A percentile compares a stretch with the other conserved stretches of the same genome.
Evolutionary conservation across 768 basidiomycete species (phyloP).

Genomic region (Pleurotus djamor): DNA sequence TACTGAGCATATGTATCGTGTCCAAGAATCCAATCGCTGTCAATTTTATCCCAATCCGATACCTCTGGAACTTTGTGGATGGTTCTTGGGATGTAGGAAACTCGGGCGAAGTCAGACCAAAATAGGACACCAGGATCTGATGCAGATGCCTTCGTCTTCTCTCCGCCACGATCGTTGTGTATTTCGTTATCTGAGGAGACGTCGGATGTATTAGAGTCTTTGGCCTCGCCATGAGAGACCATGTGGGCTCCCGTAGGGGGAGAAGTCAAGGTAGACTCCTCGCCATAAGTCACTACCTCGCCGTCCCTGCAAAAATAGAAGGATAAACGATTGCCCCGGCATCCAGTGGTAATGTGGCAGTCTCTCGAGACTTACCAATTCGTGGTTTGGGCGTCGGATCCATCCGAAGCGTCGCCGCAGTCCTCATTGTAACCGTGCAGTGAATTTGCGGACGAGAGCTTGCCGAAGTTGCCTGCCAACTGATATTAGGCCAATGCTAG

Average conservation of each 20-base stretch:
- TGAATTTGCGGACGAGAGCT: slow-evolving; percentile 41
- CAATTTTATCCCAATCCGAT: slow-evolving; percentile 49
- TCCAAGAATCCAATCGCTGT: slow-evolving; percentile 56
- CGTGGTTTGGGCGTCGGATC: background rate
- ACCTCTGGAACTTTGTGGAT: slow-evolving; percentile 62
- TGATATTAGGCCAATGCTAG: too few species aligned
- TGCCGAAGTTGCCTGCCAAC: slow-evolving; percentile 61
- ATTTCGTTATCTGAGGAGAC: slow-evolving; percentile 6
- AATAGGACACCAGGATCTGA: slow-evolving; percentile 39
- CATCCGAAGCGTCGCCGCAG: background rate
- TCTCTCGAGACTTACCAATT: background rate
- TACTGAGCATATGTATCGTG: slow-evolving; percentile 50
- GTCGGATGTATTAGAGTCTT: background rate
- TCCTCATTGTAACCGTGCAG: slow-evolving; percentile 30
- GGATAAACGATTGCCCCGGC: background rate
- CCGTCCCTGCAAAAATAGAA: slow-evolving; percentile 41
- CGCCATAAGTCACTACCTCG: slow-evolving; percentile 44
- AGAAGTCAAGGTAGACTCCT: slow-evolving; percentile 39
- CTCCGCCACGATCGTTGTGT: slow-evolving; percentile 9
- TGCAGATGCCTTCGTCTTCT: background rate
- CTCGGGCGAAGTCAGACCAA: slow-evolving; percentile 71
- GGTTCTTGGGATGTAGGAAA: slow-evolving; percentile 64
- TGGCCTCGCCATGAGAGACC: background rate
- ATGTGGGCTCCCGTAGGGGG: background rate
- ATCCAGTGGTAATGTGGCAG: background rate